Conservation (phyloP, 768 basidiomycete genomes). For the Neoboletus brunneissimus region DNA sequence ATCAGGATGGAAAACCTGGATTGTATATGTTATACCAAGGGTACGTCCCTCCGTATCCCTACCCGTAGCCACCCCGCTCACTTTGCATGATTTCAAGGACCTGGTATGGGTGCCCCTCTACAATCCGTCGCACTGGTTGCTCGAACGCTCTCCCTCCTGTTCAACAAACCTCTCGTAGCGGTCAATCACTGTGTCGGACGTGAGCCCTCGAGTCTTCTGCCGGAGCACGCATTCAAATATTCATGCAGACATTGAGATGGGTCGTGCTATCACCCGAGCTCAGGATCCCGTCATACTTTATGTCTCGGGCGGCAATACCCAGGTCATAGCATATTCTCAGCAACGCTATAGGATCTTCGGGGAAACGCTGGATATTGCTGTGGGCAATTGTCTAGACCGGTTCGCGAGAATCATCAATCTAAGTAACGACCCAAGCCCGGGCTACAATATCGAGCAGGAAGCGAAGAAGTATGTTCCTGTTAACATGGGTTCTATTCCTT, state of each 20-base stretch:
- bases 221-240: background rate
- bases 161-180: slow-evolving; percentile 87
- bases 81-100: slow-evolving; percentile 51
- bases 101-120: slow-evolving; percentile 98
- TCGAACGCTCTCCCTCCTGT: slow-evolving; percentile 82
- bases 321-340: slow-evolving; percentile 97
- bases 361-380: slow-evolving; percentile 98
- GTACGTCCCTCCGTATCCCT: slow-evolving; percentile 39
- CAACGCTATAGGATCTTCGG: slow-evolving; percentile 98
- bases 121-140: slow-evolving; percentile 95
- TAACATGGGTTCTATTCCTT: background rate
- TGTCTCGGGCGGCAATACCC: slow-evolving; percentile 98
- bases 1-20: slow-evolving; percentile 77
- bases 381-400: slow-evolving; percentile 96
- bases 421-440: slow-evolving; percentile 93
- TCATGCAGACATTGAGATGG: slow-evolving; percentile 93
- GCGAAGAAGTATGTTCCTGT: slow-evolving; percentile 69
- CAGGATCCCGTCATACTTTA: slow-evolving; percentile 96
- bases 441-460: slow-evolving; percentile 95
- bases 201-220: slow-evolving; percentile 39
- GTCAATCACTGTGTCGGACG: slow-evolving; percentile 99
- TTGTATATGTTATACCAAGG: slow-evolving; percentile 97
- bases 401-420: slow-evolving; percentile 94
- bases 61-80: background rate
- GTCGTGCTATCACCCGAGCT: slow-evolving; percentile 89